phyloP scores from a whole-genome alignment of 768 basidiomycete species.

The Amyloporia xantha region DNA sequence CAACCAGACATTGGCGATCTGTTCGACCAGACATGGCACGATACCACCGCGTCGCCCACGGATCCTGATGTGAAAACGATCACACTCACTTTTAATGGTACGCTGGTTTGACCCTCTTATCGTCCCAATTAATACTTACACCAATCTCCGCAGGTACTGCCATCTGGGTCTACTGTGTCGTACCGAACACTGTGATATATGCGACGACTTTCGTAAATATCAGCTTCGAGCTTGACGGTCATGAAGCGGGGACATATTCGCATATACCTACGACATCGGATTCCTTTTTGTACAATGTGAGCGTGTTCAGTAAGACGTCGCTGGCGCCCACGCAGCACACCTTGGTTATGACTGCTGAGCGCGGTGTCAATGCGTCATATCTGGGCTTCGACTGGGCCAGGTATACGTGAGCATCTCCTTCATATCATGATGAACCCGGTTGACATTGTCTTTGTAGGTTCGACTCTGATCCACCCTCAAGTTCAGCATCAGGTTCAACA shows the following conservation, averaged over 20 bases:
- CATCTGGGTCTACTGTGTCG: constrained; percentile 10
- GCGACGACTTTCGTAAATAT: constrained; percentile 3
- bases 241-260: neutral
- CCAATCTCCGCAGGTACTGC: constrained; percentile 6
- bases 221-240: constrained; percentile 8
- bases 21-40: constrained; percentile 5
- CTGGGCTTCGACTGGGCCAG: neutral
- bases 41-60: neutral
- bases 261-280: neutral
- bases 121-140: neutral
- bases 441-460: neutral
- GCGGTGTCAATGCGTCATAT: neutral
- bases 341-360: constrained; percentile 1
- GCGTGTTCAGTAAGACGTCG: neutral
- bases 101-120: neutral
- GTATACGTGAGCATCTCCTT: neutral
- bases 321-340: constrained; percentile 2
- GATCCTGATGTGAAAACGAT: neutral
- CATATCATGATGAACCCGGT: neutral
- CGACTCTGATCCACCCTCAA: neutral
- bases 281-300: constrained; percentile 5
- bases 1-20: neutral
- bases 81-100: neutral
- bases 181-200: constrained; percentile 2
- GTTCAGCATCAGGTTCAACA: neutral